A percentile compares a stretch with the other conserved stretches of the same genome.
Conservation (phyloP, 805 yeast genomes). For the Danielozyma ontarioensis region DNA sequence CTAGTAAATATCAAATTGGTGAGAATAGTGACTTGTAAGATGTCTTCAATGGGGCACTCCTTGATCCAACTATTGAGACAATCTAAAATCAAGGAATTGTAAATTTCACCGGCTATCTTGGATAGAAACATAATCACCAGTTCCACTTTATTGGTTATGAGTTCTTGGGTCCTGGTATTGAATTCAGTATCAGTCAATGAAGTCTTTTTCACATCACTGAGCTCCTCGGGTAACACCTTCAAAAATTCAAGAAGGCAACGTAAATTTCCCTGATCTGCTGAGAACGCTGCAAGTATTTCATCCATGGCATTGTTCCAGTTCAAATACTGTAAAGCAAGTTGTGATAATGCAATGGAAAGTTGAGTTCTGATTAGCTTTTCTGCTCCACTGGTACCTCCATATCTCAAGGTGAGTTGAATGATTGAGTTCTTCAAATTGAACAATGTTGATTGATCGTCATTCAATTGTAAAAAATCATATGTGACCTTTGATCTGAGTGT, state of each 20-base stretch:
- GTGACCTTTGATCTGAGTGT: conserved; percentile 81
- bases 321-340: conserved; percentile 71
- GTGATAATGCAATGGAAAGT: conserved; percentile 74
- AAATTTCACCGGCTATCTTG: conserved; percentile 9
- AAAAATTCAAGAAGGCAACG: conserved; percentile 68
- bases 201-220: conserved; percentile 68
- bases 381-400: conserved; percentile 19
- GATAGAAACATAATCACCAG: conserved; percentile 57
- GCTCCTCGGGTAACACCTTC: conserved; percentile 87
- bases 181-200: conserved; percentile 82
- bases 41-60: conserved; percentile 71
- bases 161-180: conserved; percentile 52
- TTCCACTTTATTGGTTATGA: conserved; percentile 64
- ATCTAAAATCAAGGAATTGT: conserved; percentile 48
- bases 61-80: conserved; percentile 88
- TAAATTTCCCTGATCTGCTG: conserved; percentile 30
- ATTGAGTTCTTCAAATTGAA: conserved; percentile 56
- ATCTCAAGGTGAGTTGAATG: conserved; percentile 49
- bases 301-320: conserved; percentile 67
- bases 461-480: conserved; percentile 74
- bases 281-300: conserved; percentile 55
- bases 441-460: conserved; percentile 32
- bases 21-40: conserved; percentile 61
- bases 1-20: conserved; percentile 61
- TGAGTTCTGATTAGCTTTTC: conserved; percentile 72